These are phyloP conservation scores for Amoebophrya sp. DNA, from an alignment of 169 alveolate species.

Conservation along the genomic window DNA sequence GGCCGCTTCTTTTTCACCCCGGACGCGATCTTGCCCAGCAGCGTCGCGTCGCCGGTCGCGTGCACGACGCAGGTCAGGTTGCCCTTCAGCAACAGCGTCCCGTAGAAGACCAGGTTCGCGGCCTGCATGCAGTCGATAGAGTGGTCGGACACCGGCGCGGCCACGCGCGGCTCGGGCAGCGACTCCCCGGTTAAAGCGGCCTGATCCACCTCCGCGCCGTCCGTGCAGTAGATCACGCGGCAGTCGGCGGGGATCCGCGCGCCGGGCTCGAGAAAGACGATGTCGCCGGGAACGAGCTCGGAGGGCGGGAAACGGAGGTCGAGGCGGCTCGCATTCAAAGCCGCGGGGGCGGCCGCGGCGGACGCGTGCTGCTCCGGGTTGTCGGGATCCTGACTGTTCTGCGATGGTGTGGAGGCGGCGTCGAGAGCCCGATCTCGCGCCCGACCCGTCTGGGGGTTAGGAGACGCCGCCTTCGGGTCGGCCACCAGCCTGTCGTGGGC, in stretches of 20 bases:
- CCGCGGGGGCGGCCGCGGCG: too few relatives aligned
- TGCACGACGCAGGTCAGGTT: constrained; percentile 75
- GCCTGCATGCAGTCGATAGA: constrained; percentile 46
- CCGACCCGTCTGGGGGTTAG: too few relatives aligned
- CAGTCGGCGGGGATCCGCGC: constrained; percentile 93
- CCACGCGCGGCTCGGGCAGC: constrained; percentile 52
- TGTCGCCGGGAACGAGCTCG: constrained; percentile 83
- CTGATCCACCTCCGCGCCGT: constrained; percentile 79
- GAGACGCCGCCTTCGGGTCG: too few relatives aligned
- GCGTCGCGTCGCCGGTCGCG: constrained; percentile 87
- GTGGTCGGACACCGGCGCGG: constrained; percentile 26
- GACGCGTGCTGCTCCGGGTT: too few relatives aligned
- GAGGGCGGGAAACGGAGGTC: constrained; percentile 37
- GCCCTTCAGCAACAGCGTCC: constrained; percentile 80
- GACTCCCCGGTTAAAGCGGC: constrained; percentile 89
- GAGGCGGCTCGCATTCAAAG: too few relatives aligned
- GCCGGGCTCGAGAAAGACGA: constrained; percentile 76
- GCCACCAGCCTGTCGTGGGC: too few relatives aligned
- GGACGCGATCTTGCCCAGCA: constrained; percentile 73
- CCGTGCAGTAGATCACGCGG: constrained; percentile 71
- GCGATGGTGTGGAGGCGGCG: too few relatives aligned
- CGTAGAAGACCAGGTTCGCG: constrained; percentile 67
- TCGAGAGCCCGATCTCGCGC: too few relatives aligned
- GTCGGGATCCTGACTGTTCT: too few relatives aligned
- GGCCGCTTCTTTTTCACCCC: neutral